Base-by-base conservation (phyloP, 768 basidiomycete genomes). In the Leccinum subgranulosum region DNA sequence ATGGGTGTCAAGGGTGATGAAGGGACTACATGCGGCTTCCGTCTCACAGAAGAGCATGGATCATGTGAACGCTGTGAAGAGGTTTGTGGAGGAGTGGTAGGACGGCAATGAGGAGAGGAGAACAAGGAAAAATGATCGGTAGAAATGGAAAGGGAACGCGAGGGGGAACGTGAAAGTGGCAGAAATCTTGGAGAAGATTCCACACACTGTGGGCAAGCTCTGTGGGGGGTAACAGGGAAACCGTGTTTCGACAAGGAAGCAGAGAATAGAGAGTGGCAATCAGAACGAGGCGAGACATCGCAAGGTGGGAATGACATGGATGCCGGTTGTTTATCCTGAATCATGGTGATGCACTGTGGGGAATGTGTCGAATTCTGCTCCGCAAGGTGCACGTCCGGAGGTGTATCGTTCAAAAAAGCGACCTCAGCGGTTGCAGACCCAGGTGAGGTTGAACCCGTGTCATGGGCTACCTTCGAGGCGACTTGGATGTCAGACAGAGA, bases 1-100 rank as follows among this genome's bases (percentile, higher is more conserved):
- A 53, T 4, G 6, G 66, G 66, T 46, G 64, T 68, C 27, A 69
- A 46, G 19, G 72, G 68, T 6, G 70, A 66, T 9, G 60, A 64
- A 25, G 33, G 8, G 12, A 45, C 23, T 10, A 15, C 39, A 7
- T 33, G 41, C 2, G 4, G 17, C 9, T 47, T 41, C 41, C n/a
- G 49, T 23, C 52, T 48, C 39, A 46, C 51, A 11, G 53, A 49
- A 55, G 14, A 55, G 4, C 51, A 39, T 4, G 51, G 61, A 41
- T 54, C 50, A 3, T 19, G 48, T 36, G 62, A 55, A 36, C 12
- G 31, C 10, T 56, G 64, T 15, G 66, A 61, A 1, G 64, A 63
- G 3, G 62, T 63, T 29, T 39, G 61, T 19, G 60, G 64, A 49
- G 64, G 60, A 19, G 68, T 66, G 12, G 64, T 53, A 36, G 57